These are phyloP conservation scores for Coemansia sp. DNA, from an alignment of 192 early-diverging fungal species.

Conservation along the genomic window DNA sequence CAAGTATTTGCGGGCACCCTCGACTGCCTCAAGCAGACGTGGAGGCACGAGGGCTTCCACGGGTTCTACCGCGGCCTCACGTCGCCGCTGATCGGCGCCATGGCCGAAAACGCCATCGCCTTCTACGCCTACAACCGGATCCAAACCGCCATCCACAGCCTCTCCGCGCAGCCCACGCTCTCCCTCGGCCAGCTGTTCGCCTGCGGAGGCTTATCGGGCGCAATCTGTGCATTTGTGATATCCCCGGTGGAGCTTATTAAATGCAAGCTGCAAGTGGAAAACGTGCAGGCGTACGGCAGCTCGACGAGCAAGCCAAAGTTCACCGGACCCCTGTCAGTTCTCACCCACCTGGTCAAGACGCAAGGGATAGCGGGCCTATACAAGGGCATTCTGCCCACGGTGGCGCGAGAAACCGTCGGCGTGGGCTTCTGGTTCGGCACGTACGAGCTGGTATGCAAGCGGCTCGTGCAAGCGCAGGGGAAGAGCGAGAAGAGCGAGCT, in stretches of 20 bases:
- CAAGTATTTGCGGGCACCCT: conserved; percentile 72
- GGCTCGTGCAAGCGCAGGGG: conserved; percentile 43
- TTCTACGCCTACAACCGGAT: conserved; percentile 87
- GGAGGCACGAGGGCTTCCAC: conserved; percentile 72
- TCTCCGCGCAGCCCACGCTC: conserved; percentile 45
- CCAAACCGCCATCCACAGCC: conserved; percentile 64
- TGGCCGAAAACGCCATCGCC: conserved; percentile 90
- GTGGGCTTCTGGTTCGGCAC: conserved; percentile 95
- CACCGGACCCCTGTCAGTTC: conserved; percentile 59
- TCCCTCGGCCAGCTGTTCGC: conserved; percentile 67
- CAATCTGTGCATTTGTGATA: conserved; percentile 80
- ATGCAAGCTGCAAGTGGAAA: conserved; percentile 93
- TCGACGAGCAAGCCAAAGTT: conserved; percentile 14
- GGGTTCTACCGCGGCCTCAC: conserved; percentile 92
- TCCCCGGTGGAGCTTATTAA: conserved; percentile 96
- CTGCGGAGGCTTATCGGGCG: conserved; percentile 83
- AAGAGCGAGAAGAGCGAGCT: conserved; percentile 67
- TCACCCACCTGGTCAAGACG: conserved; percentile 52
- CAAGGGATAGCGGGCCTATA: conserved; percentile 56
- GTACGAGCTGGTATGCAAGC: conserved; percentile 75
- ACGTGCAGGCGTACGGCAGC: conserved; percentile 43
- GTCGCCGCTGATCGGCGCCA: conserved; percentile 87
- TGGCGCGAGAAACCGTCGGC: conserved; percentile 87
- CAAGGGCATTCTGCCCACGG: conserved; percentile 58
- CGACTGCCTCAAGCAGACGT: conserved; percentile 77